Evolutionary conservation across 768 basidiomycete genomes (phyloP).

Genomic region (Tricholoma sp.): DNA sequence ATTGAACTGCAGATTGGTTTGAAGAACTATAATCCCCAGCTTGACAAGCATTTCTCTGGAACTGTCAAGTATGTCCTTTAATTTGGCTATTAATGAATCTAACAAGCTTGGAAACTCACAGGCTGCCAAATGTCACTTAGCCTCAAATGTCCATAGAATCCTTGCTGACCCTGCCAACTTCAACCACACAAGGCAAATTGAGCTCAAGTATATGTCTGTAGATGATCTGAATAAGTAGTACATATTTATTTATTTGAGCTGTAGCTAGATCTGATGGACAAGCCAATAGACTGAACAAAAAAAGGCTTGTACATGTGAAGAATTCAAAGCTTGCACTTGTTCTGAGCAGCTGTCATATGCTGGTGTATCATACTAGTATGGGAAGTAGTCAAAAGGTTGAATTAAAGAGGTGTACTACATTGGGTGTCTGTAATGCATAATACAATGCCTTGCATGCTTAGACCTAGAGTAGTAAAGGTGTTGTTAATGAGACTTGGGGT

Average conservation of each 20-base stretch:
- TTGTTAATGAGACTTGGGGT: background rate
- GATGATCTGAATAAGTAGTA: slow-evolving; percentile 97
- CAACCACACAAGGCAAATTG: slow-evolving; percentile 96
- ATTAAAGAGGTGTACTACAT: background rate
- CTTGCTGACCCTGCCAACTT: slow-evolving; percentile 98
- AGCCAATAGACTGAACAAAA: slow-evolving; percentile 82
- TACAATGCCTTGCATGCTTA: background rate
- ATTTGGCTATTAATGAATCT: background rate
- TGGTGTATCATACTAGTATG: background rate
- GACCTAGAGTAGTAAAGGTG: background rate
- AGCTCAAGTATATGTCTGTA: slow-evolving; percentile 98
- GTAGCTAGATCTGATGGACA: background rate
- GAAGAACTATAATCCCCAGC: slow-evolving; percentile 99
- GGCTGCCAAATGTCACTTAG: slow-evolving; percentile 94
- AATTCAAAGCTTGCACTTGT: slow-evolving; percentile 78
- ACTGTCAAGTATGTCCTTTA: slow-evolving; percentile 74
- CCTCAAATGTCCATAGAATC: slow-evolving; percentile 99
- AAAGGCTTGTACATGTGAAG: slow-evolving; percentile 89
- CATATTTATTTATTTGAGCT: background rate
- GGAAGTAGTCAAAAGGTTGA: background rate
- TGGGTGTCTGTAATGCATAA: background rate
- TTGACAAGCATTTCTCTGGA: slow-evolving; percentile 99
- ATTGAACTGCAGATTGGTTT: too few species aligned
- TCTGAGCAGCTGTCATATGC: background rate
- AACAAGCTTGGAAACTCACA: slow-evolving; percentile 23